Evolutionary conservation across 2,329 filamentous ascomycete genomes (phyloP), one percentile per base, ranked within the genome.

Genomic region (Phyllosticta paracitricarpa): DNA sequence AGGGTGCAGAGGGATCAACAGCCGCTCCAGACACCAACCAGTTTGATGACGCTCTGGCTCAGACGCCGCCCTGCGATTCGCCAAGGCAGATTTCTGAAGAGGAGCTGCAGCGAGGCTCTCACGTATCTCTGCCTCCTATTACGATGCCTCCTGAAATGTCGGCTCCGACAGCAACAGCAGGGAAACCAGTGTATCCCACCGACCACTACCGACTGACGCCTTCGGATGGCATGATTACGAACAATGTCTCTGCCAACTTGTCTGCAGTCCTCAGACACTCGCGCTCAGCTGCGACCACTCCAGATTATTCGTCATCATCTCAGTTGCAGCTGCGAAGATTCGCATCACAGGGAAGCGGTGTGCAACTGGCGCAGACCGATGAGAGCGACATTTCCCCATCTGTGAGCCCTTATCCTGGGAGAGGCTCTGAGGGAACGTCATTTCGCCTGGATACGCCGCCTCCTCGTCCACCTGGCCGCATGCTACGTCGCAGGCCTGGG

Each of bases 291-390:
- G 48, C 66, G 70, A 58, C 64, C 66, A 65, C 19, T 69, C 71
- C 1, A 66, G 69, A 22, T 64, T 30, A 22, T 51, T 58, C 68
- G n/a, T 67, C 69, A 1, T 67, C 66, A 14, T 57, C 55, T 25
- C 78, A 82, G 1, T 78, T 81, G 57, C 78, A 82, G 1, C 78
- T 81, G 57, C 75, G 79, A 26, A 82, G 83, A 10, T 82, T 81
- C 68, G 81, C 81, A 9, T 89, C 86, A 0, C 83, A 83, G 57
- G 81, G 83, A 19, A 87, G 84, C 65, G 79, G 79, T 1, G 73
- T 81, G 14, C 33, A 77, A 74, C 12, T 77, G 76, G 12, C 78
- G 76, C 25, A 79, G 79, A 9, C 82, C 80, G 33, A 40, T 17
- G 33, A 40, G 33, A 40, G 33, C 33, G 33, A 40, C 33, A 40